Percentiles rank a stretch among this genome's conserved stretches.
These are phyloP conservation scores for Paracoccidioides lutzii DNA, from an alignment of 2,329 filamentous ascomycete species.

Conservation along the genomic window DNA sequence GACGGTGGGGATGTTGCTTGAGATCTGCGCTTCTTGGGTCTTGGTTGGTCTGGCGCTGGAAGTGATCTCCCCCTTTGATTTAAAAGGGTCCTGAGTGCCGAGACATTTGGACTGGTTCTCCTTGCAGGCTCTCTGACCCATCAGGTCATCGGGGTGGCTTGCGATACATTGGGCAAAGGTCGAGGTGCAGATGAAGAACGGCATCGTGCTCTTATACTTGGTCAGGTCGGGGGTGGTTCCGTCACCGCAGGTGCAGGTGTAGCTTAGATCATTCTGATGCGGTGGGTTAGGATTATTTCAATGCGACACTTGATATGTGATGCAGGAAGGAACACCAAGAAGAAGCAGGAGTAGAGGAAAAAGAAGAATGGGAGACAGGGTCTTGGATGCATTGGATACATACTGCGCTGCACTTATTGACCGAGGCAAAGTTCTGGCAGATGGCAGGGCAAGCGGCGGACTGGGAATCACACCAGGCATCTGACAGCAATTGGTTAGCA, in stretches of 20 bases:
- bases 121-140: conserved; percentile 38
- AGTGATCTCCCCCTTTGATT: background rate
- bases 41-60: conserved; percentile 21
- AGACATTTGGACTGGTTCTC: conserved; percentile 34
- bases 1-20: conserved; percentile 17
- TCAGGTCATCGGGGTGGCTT: conserved; percentile 33
- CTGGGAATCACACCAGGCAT: conserved; percentile 46
- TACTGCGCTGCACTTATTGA: conserved; percentile 47
- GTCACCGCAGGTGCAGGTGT: conserved; percentile 46
- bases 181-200: conserved; percentile 46
- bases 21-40: conserved; percentile 17
- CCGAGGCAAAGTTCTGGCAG: conserved; percentile 39
- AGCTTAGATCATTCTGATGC: conserved; percentile 38
- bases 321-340: background rate
- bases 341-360: background rate
- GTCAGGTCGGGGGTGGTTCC: conserved; percentile 42
- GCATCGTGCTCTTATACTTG: conserved; percentile 45
- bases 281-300: conserved; percentile 8
- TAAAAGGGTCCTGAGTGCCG: conserved; percentile 30
- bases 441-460: conserved; percentile 47
- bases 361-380: background rate
- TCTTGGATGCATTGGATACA: conserved; percentile 16
- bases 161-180: conserved; percentile 39
- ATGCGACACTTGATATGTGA: background rate
- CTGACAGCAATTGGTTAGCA: conserved; percentile 20